Conservation (phyloP, 1,284 basidiomycete genomes). For the Ceraceosorus guamensis region DNA sequence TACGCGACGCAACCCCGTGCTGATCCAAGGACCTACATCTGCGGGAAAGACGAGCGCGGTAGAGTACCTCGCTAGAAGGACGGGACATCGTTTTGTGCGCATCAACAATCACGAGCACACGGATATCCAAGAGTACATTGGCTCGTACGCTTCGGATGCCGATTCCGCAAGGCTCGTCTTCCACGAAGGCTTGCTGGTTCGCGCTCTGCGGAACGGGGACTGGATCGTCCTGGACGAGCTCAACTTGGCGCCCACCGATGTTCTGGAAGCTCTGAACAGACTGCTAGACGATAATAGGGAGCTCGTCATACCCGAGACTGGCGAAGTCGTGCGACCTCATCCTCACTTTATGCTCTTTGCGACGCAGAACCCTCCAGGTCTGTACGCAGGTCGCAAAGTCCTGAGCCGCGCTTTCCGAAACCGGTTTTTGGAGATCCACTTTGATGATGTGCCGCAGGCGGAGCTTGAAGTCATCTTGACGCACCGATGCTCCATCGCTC, state of each 20-base stretch:
- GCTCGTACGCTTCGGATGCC: constrained; percentile 90
- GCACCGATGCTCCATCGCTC: constrained; percentile 42
- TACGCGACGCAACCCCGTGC: constrained; percentile 81
- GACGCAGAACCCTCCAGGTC: constrained; percentile 92
- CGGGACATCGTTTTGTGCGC: constrained; percentile 90
- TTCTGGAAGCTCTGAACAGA: constrained; percentile 92
- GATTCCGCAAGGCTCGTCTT: constrained; percentile 85
- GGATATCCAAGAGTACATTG: constrained; percentile 94
- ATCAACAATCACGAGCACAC: constrained; percentile 99
- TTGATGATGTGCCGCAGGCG: constrained; percentile 87
- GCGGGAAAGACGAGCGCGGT: constrained; percentile 96
- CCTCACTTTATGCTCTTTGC: constrained; percentile 97
- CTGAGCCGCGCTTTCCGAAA: constrained; percentile 93
- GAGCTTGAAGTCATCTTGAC: constrained; percentile 78
- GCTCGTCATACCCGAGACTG: constrained; percentile 89
- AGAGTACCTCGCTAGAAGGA: constrained; percentile 86
- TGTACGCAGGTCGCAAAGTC: constrained; percentile 95
- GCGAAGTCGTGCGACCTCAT: constrained; percentile 87
- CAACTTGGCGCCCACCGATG: constrained; percentile 94
- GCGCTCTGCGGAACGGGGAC: constrained; percentile 81
- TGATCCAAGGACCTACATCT: constrained; percentile 97
- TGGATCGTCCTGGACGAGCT: constrained; percentile 99
- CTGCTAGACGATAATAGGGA: constrained; percentile 96
- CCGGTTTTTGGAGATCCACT: constrained; percentile 97
- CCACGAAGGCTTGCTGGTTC: constrained; percentile 81